phyloP scores from a whole-genome alignment of 768 basidiomycete genomes.

The Termitomyces bulborhizus region DNA sequence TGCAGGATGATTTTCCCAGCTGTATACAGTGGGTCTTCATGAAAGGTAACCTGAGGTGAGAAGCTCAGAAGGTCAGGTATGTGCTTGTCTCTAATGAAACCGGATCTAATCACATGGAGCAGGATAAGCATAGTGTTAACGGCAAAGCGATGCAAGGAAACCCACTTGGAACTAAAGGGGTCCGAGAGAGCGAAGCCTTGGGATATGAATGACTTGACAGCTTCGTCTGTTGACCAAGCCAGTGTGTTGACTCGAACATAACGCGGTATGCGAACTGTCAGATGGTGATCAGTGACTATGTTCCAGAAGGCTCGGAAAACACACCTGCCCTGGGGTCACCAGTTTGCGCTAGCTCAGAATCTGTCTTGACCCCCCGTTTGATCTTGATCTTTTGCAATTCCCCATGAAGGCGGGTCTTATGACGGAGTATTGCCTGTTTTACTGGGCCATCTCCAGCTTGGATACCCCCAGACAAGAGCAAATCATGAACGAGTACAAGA shows the following conservation, averaged over 20 bases:
- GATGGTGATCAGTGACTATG: conserved; percentile 6
- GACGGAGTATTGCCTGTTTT: conserved; percentile 80
- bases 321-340: conserved; percentile 62
- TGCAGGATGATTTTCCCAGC: conserved; percentile 86
- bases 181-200: conserved; percentile 50
- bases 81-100: conserved; percentile 72
- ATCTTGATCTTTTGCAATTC: conserved; percentile 85
- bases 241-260: conserved; percentile 82
- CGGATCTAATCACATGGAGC: conserved; percentile 33
- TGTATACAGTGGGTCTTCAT: conserved; percentile 66
- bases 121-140: conserved; percentile 3
- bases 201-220: conserved; percentile 47
- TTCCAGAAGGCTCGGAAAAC: conserved; percentile 1
- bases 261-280: conserved; percentile 65
- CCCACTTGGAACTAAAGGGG: conserved; percentile 50
- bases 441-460: conserved; percentile 88
- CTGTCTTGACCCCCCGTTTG: conserved; percentile 60
- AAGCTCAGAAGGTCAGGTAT: conserved; percentile 80
- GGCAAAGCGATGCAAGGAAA: conserved; percentile 4
- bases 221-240: conserved; percentile 61
- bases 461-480: conserved; percentile 78
- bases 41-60: conserved; percentile 58
- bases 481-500: conserved; percentile 86
- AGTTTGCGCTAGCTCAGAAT: conserved; percentile 55
- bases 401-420: conserved; percentile 83